Evolutionary conservation across 75 land plant species (phyloP), one percentile per base, ranked within the genome.

Genomic region (Pseudotsuga menziesii): DNA sequence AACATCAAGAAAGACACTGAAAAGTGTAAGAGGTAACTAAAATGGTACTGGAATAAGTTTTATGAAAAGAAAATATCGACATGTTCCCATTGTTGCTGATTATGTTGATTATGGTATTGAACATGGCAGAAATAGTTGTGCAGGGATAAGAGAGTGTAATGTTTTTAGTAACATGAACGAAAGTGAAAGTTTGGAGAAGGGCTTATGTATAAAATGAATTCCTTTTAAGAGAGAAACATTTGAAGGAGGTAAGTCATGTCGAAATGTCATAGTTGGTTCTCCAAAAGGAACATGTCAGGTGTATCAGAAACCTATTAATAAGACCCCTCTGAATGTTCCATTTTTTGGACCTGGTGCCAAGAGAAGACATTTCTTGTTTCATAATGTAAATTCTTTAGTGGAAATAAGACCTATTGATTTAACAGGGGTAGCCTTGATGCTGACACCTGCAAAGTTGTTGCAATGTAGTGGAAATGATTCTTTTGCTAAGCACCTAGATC

Each of bases 321-420:
- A n/a, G n/a, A n/a, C n/a, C n/a, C n/a, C n/a, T n/a, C n/a, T n/a
- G n/a, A n/a, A n/a, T n/a, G n/a, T n/a, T n/a, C n/a, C n/a, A n/a
- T n/a, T 66, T 29, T n/a, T 16, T 66, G 70, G 70, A 66, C 27
- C 70, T 69, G 52, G 39, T 48, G 58, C 23, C 26, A 66, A 52
- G 79, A 78, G 55, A 27, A 67, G 35, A 26, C 20, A 56, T 36
- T 58, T 27, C 13, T 35, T 29, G 41, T n/a, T 58, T 29, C 44
- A 56, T 58, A 41, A 36, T 16, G 36, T n/a, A 3, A 48, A 80
- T 9, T 57, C 74, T 52, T 62, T 80, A 58, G 66, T 83, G 54
- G 82, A 80, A 25, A 17, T 76, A 32, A 82, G 82, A 63, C 72
- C 75, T 17, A 35, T 80, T 72, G 79, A 84, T 84, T 56, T 74